Conservation (phyloP, 805 yeast species). For the Debaryomyces hansenii region DNA sequence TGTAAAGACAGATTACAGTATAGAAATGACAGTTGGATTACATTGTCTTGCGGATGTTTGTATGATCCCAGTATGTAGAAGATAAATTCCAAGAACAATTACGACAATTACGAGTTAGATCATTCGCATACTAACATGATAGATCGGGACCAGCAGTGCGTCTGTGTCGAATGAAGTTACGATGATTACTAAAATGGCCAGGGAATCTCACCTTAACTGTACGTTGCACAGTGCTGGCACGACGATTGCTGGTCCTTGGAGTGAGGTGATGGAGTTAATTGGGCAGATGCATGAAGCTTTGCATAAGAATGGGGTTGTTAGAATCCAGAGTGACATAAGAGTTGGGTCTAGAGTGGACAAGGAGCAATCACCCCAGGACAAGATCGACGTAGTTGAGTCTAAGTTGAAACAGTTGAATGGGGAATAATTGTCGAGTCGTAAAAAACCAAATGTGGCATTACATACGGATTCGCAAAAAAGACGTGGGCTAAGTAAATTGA, state of each 20-base stretch:
- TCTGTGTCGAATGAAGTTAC: constrained; percentile 84
- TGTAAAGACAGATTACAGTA: background rate
- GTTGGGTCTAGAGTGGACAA: constrained; percentile 85
- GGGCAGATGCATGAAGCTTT: constrained; percentile 75
- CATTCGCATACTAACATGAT: constrained; percentile 8
- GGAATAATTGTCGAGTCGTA: background rate
- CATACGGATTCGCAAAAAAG: too few species aligned
- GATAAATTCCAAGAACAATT: background rate
- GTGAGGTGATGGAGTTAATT: constrained; percentile 74
- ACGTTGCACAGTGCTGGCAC: constrained; percentile 91
- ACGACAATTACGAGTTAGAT: background rate
- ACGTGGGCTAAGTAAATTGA: background rate
- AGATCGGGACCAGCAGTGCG: constrained; percentile 76
- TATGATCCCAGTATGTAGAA: constrained; percentile 65
- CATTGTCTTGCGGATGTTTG: constrained; percentile 85
- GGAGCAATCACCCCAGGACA: constrained; percentile 68
- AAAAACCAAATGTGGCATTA: too few species aligned
- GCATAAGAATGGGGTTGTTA: constrained; percentile 66
- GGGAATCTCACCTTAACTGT: constrained; percentile 60
- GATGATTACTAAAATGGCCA: constrained; percentile 61
- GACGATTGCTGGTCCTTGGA: constrained; percentile 91
- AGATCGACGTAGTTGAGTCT: constrained; percentile 61
- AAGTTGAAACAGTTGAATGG: constrained; percentile 31
- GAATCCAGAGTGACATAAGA: constrained; percentile 85
- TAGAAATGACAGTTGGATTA: constrained; percentile 34